phyloP scores from a whole-genome alignment of 495 filamentous ascomycete species.

The Talaromyces stipitatus region DNA sequence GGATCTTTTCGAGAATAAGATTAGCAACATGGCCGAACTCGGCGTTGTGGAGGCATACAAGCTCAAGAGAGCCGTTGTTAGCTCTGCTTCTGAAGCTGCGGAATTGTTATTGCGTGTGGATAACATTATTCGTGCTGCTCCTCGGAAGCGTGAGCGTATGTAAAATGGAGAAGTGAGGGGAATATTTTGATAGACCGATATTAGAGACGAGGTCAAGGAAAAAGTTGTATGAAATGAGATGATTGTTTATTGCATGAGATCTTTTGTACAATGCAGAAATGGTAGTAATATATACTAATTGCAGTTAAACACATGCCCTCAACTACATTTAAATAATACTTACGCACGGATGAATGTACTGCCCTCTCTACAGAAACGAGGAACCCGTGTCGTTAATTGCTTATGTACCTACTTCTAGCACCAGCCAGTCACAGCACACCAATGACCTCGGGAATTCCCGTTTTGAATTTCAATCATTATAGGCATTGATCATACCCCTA shows the following conservation, averaged over 20 bases:
- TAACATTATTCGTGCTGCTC: slow-evolving; percentile 78
- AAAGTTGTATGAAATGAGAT: neutral
- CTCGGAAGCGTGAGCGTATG: slow-evolving; percentile 67
- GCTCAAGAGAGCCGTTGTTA: slow-evolving; percentile 93
- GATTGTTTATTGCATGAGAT: neutral
- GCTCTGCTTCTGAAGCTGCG: slow-evolving; percentile 88
- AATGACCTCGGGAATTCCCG: no score
- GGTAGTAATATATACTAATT: neutral
- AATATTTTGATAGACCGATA: neutral
- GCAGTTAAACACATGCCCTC: neutral
- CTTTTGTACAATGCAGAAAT: neutral
- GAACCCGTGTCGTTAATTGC: no score
- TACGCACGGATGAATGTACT: no score
- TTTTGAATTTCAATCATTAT: neutral
- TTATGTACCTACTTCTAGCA: no score
- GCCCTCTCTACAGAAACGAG: no score
- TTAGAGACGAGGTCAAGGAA: neutral
- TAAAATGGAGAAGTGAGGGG: slow-evolving; percentile 31
- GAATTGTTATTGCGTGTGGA: slow-evolving; percentile 84
- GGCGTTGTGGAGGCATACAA: slow-evolving; percentile 99
- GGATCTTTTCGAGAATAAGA: slow-evolving; percentile 82
- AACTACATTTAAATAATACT: no score
- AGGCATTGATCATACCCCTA: neutral
- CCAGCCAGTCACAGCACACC: no score
- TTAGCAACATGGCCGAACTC: slow-evolving; percentile 91